Base-by-base conservation (phyloP, 192 early-diverging fungal genomes). In the Umbelopsis vinacea region DNA sequence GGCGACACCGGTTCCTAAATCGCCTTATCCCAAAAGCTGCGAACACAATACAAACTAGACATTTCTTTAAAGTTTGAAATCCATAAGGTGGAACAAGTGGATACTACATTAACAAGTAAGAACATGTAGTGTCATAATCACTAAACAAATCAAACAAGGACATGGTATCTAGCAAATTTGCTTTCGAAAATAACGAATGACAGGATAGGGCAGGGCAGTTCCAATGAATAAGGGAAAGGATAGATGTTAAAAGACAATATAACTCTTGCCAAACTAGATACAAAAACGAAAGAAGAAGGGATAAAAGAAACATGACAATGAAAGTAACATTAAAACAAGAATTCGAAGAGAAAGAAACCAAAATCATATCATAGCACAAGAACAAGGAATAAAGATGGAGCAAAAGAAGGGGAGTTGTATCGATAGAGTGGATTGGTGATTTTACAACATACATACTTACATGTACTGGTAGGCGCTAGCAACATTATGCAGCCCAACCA, bases 401-500 rank as follows among this genome's bases (percentile, higher is more conserved):
- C 40, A 63, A 63, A 63, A 63, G 57, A 37, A 33, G 26, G 33
- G 17, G 19, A 35, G 19, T 19, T 37, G 29, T 63, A 37, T 63
- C 29, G 17, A 37, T 37, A 63, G 19, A 37, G 35, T 17, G 48
- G 4, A 63, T 12, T 19, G 57, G 57, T 63, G 57, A 29, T 63
- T 35, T 63, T 63, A 63, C 57, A 63, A 63, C 57, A 63, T 29
- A 54, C 53, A 63, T 63, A 63, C 57, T 63, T 63, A 63, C 57
- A 63, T 63, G 57, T 63, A 63, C 7, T 63, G 57, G 57, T 63
- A 63, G 57, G 57, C 57, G 19, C 57, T 63, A 12, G 57, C 23
- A 29, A 63, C 57, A 21, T 85, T 81, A 70, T 83, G 81, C 71
- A 85, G 74, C 26, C 84, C 84, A 70, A 85, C 74, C 73, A 85